Evolutionary conservation across 2,329 filamentous ascomycete species (phyloP), one percentile per base, ranked within the genome.

Genomic region (Xylariaceae sp.): DNA sequence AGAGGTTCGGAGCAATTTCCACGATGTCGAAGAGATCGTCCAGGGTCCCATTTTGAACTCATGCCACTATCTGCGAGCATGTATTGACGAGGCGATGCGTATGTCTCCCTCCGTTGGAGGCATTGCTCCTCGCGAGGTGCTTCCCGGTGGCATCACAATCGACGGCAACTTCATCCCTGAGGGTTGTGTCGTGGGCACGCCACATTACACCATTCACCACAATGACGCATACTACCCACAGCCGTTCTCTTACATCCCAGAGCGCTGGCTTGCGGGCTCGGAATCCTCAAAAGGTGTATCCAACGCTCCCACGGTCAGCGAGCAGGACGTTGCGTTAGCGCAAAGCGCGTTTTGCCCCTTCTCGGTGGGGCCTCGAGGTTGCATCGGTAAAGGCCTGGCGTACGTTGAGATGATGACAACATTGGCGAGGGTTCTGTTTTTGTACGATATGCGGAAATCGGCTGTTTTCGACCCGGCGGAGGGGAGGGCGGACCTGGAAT

Each of bases 311-410:
- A 11, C 22, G 6, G 22, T 26, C 1, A 73, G 65, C 4, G 72
- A 74, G 43, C 69, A 72, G 2, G 74, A 78, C 39, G 65, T 78
- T 2, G 66, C 70, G 3, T 56, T 68, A 4, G 83, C 85, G 2
- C 76, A 83, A 38, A 73, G 71, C 26, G 86, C 86, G 0, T 91
- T 87, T 64, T 88, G 83, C 48, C 84, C 87, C 2, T 89, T 89
- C 53, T 81, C 76, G 34, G 68, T 87, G 47, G 85, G 85, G 0
- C 79, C 83, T 0, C 67, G 84, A 9, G 82, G 82, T 2, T 89
- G 85, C 56, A 85, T 88, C 41, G 85, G 84, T 0, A 87, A 87
- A 69, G 74, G 75, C 0, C 63, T 86, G 34, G 82, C 82, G 2
- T 84, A 86, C 52, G 71, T 77, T 34, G 83, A 87, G 67, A 76